These are phyloP conservation scores for Silene vulgaris DNA, from an alignment of 179 eudicot genomes.

Conservation along the genomic window DNA sequence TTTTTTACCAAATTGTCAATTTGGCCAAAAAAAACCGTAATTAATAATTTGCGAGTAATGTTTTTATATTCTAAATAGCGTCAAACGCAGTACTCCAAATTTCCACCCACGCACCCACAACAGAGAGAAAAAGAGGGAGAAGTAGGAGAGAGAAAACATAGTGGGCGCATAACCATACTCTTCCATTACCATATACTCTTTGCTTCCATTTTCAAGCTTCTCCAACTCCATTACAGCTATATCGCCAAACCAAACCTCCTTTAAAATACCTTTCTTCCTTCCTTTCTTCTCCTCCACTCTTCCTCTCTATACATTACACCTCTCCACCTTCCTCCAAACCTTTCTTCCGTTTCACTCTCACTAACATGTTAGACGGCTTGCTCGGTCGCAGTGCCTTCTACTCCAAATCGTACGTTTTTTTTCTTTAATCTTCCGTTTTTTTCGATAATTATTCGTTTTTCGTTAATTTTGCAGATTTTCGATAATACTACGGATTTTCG, in stretches of 20 bases:
- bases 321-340: not conserved
- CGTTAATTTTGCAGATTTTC: not conserved
- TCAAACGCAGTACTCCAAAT: too few species aligned
- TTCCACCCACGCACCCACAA: not conserved
- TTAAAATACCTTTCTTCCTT: conserved; percentile 2
- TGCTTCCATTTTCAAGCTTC: conserved; percentile 26
- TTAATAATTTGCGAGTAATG: too few species aligned
- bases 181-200: not conserved
- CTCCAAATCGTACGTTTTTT: conserved; percentile 47
- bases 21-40: too few species aligned
- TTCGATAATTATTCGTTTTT: not conserved
- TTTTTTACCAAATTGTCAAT: too few species aligned
- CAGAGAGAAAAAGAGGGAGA: not conserved
- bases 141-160: conserved; percentile 7
- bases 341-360: conserved; percentile 7
- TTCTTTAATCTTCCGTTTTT: not conserved
- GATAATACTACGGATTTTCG: not conserved
- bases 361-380: conserved; percentile 64
- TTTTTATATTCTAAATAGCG: too few species aligned
- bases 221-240: not conserved
- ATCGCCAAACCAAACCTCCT: not conserved
- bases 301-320: not conserved
- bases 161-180: not conserved
- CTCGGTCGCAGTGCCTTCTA: conserved; percentile 58
- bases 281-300: not conserved